These are phyloP conservation scores for Cystoisospora suis DNA, from an alignment of 169 alveolate species.

Conservation along the genomic window DNA sequence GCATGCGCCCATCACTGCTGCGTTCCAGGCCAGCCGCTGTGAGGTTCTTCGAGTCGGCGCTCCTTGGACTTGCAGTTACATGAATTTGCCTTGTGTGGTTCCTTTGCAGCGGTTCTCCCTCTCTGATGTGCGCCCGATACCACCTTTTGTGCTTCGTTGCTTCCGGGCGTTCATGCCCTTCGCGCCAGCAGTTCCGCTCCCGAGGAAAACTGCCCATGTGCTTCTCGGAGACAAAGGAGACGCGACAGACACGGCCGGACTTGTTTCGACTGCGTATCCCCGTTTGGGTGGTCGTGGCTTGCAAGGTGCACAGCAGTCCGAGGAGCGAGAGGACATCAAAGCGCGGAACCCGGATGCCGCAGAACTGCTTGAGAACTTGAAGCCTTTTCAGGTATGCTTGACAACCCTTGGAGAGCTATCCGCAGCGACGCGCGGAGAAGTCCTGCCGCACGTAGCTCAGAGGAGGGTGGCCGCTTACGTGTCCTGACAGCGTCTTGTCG, in stretches of 20 bases:
- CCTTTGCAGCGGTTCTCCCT: not conserved
- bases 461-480: too few relatives aligned
- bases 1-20: not conserved
- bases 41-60: not conserved
- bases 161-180: slow-evolving; percentile 15
- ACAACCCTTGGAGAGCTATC: too few relatives aligned
- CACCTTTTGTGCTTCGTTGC: slow-evolving; percentile 33
- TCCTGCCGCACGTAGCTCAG: too few relatives aligned
- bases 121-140: not conserved
- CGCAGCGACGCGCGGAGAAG: too few relatives aligned
- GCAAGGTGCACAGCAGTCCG: too few relatives aligned
- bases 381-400: slow-evolving; percentile 33
- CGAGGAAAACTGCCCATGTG: slow-evolving; percentile 11
- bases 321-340: too few relatives aligned
- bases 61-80: not conserved
- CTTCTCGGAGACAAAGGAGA: slow-evolving; percentile 7
- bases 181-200: not conserved
- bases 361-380: not conserved
- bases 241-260: not conserved
- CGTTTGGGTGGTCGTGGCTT: too few relatives aligned
- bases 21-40: not conserved
- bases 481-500: too few relatives aligned
- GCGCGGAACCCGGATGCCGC: too few relatives aligned
- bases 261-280: too few relatives aligned
- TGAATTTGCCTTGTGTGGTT: not conserved